phyloP scores from a whole-genome alignment of 2,329 filamentous ascomycete genomes.

The Metarhizium sp. region DNA sequence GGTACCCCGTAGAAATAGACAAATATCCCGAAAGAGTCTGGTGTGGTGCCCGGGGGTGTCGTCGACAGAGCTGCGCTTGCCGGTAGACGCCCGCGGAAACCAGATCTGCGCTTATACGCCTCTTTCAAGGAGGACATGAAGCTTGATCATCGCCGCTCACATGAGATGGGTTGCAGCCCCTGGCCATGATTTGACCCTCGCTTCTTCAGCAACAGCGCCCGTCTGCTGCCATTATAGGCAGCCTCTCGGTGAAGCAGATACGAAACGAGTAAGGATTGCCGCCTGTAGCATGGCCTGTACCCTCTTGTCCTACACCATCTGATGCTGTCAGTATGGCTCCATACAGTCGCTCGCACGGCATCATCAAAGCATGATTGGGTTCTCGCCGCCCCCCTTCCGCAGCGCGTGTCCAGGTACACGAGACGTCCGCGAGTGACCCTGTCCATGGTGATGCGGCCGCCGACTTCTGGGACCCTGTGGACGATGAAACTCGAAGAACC shows the following conservation, averaged over 20 bases:
- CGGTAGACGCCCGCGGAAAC: neutral
- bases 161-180: slow-evolving; percentile 3
- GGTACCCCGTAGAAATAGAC: neutral
- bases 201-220: neutral
- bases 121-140: slow-evolving; percentile 8
- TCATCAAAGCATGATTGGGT: no score
- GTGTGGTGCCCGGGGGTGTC: neutral
- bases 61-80: neutral
- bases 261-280: no score
- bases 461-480: neutral
- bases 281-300: neutral
- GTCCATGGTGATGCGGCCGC: neutral
- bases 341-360: neutral
- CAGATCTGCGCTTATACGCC: slow-evolving; percentile 6
- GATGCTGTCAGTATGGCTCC: neutral
- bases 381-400: no score
- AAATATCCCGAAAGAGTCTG: no score
- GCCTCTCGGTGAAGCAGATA: neutral
- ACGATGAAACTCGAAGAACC: neutral
- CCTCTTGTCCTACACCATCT: neutral
- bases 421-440: neutral
- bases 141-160: slow-evolving; percentile 7
- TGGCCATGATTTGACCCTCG: neutral
- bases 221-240: neutral
- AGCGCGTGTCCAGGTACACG: neutral